Percentiles rank a stretch among this genome's conserved stretches.
These are phyloP conservation scores for Fusarium miscanthi DNA, from an alignment of 2,329 filamentous ascomycete genomes.

Conservation along the genomic window DNA sequence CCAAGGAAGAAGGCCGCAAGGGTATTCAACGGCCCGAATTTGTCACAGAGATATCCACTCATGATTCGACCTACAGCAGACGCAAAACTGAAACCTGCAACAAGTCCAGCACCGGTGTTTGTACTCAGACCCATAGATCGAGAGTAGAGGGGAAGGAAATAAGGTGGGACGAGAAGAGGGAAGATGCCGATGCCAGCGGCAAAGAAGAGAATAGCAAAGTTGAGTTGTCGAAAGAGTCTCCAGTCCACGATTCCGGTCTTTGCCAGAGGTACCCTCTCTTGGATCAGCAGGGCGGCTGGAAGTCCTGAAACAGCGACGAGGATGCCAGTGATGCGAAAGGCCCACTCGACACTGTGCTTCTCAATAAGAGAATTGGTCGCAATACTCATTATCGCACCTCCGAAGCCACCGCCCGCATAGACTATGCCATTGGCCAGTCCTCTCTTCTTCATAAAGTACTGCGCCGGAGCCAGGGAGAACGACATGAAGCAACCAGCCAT, in stretches of 20 bases:
- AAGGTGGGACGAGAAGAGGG: slow-evolving; percentile 69
- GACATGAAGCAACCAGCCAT: slow-evolving; percentile 47
- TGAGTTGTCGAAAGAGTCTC: slow-evolving; percentile 63
- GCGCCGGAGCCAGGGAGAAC: slow-evolving; percentile 49
- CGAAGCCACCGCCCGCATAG: slow-evolving; percentile 65
- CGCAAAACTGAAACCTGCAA: slow-evolving; percentile 71
- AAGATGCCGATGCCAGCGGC: slow-evolving; percentile 68
- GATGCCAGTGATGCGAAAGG: slow-evolving; percentile 65
- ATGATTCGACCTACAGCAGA: slow-evolving; percentile 68
- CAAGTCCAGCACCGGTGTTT: slow-evolving; percentile 64
- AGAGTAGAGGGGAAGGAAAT: slow-evolving; percentile 69
- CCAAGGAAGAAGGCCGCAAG: slow-evolving; percentile 62
- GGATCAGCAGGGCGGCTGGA: slow-evolving; percentile 65
- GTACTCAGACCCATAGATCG: slow-evolving; percentile 65
- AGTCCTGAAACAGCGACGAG: slow-evolving; percentile 63
- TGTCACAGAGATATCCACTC: slow-evolving; percentile 65
- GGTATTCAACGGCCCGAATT: slow-evolving; percentile 66
- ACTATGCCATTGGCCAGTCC: slow-evolving; percentile 67
- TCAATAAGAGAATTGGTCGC: slow-evolving; percentile 60
- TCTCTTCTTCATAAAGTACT: slow-evolving; percentile 65
- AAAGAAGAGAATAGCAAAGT: slow-evolving; percentile 64
- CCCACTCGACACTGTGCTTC: slow-evolving; percentile 60
- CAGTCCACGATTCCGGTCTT: slow-evolving; percentile 59
- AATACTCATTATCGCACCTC: slow-evolving; percentile 64
- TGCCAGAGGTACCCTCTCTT: slow-evolving; percentile 52